A percentile compares a stretch with the other conserved stretches of the same genome.
These are phyloP conservation scores for Fraxinus greggii DNA, from an alignment of 305 asterid genomes.

Conservation along the genomic window DNA sequence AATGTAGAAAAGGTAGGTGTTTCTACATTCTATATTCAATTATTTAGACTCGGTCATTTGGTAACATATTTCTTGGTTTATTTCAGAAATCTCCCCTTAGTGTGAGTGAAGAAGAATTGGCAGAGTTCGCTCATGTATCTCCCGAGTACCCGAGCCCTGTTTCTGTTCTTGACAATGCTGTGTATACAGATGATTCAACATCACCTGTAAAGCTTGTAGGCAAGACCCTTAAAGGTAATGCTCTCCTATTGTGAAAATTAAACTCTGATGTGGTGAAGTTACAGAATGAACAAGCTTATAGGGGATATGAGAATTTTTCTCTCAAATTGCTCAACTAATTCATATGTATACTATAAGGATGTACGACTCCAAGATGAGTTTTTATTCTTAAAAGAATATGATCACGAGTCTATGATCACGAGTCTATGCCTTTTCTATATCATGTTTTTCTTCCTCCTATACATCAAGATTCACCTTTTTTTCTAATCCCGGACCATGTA, in stretches of 20 bases:
- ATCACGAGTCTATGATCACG: not conserved
- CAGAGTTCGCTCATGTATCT: constrained; percentile 38
- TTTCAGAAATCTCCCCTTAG: constrained; percentile 42
- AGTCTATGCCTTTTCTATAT: not conserved
- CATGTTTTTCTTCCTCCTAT: not conserved
- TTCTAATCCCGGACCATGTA: not conserved
- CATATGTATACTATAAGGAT: not conserved
- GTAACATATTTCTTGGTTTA: constrained; percentile 24
- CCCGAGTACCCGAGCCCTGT: constrained; percentile 75
- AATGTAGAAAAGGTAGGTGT: constrained; percentile 44
- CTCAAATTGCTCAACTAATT: not conserved
- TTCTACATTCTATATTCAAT: constrained; percentile 9
- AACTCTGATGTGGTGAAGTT: not conserved
- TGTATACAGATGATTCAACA: constrained; percentile 50
- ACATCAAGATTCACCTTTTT: not conserved
- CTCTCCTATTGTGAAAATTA: constrained; percentile 1
- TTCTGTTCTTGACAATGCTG: constrained; percentile 63
- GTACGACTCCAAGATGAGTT: not conserved
- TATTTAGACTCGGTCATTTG: not conserved
- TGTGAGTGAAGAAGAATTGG: constrained; percentile 43
- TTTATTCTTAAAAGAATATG: not conserved
- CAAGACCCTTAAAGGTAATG: constrained; percentile 52
- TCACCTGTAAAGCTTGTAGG: constrained; percentile 50
- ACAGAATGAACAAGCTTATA: not conserved
- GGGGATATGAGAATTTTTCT: not conserved